Evolutionary conservation across 176 grass and related monocot genomes (phyloP), one percentile per base, ranked within the genome.

Genomic region (Hsuehochloa calcarea): DNA sequence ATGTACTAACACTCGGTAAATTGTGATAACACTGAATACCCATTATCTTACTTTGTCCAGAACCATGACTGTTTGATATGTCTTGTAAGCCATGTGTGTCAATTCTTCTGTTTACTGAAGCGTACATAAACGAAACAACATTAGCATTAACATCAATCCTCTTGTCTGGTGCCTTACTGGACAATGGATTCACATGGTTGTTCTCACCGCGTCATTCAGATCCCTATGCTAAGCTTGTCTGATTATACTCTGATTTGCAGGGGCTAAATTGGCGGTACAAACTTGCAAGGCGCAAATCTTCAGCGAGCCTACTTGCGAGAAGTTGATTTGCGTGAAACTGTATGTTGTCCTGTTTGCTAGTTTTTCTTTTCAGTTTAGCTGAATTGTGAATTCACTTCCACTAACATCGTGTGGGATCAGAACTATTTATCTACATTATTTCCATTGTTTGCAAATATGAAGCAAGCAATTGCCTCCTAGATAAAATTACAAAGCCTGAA

Each of bases 281-380:
- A 95, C 88, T 85, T 95, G 71, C 89, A 95, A 82, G 89, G 77
- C 39, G 95, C 93, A 85, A 98, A 98, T 92, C 93, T 98, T 87
- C 95, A 98, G 68, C 80, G 95, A 79, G 95, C 95, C 85, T 98
- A 95, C 85, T 80, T 98, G 49, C 83, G 93, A 62, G 95, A 98
- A 87, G 93, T 98, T 76, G 93, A 98, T 92, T 80, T 98, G 85
- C 93, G 95, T 74, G 93, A 90, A 77, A 93, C 95, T 75, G 95
- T 97, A 88, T 85, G 95, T 80, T 61, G 26, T 87, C 19, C 72
- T 23, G 13, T 44, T 56, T 86, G 12, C 23, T 76, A 40, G 6
- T 80, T 67, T 71, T 34, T 38, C 44, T 70, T 58, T 46, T 72
- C 23, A 10, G 14, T 47, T 72, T 38, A 49, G 4, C 43, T 83